phyloP scores from a whole-genome alignment of 805 yeast species.

The Ogataea wickerhamii region DNA sequence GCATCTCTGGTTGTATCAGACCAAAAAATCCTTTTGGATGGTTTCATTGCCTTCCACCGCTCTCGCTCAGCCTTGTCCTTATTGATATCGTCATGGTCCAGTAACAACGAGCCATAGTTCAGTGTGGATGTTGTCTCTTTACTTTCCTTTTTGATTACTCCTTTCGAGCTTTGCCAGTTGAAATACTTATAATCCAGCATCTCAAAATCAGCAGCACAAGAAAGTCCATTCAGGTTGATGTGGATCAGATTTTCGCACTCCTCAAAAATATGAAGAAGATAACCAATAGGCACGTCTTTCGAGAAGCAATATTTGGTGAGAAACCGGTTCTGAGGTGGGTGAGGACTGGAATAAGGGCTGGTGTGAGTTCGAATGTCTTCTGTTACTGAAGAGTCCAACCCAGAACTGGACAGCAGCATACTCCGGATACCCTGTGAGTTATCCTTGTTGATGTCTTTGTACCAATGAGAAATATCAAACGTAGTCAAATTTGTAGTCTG shows the following conservation, averaged over 20 bases:
- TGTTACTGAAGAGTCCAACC: not conserved
- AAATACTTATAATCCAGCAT: conserved; percentile 38
- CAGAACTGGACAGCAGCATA: not conserved
- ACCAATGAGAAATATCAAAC: conserved; percentile 9
- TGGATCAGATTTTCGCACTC: conserved; percentile 58
- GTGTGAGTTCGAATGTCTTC: conserved; percentile 5
- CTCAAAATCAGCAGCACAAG: conserved; percentile 66
- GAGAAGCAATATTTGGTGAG: conserved; percentile 58
- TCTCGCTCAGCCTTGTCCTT: conserved; percentile 21
- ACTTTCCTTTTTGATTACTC: conserved; percentile 10
- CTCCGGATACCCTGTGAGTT: not conserved
- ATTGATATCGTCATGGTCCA: conserved; percentile 24
- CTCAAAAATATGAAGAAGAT: conserved; percentile 62
- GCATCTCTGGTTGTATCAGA: conserved; percentile 32
- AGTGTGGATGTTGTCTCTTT: conserved; percentile 6
- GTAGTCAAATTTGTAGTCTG: not conserved
- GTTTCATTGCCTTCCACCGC: conserved; percentile 7
- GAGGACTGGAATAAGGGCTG: conserved; percentile 38
- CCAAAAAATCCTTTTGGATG: conserved; percentile 24
- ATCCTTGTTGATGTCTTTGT: conserved; percentile 4
- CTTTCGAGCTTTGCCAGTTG: conserved; percentile 28
- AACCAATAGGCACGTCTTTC: conserved; percentile 80
- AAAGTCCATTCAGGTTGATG: conserved; percentile 57
- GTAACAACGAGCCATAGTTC: conserved; percentile 29
- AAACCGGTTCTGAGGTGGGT: conserved; percentile 62